Conservation (phyloP, 2,329 filamentous ascomycete genomes). For the Emericellopsis atlantica region DNA sequence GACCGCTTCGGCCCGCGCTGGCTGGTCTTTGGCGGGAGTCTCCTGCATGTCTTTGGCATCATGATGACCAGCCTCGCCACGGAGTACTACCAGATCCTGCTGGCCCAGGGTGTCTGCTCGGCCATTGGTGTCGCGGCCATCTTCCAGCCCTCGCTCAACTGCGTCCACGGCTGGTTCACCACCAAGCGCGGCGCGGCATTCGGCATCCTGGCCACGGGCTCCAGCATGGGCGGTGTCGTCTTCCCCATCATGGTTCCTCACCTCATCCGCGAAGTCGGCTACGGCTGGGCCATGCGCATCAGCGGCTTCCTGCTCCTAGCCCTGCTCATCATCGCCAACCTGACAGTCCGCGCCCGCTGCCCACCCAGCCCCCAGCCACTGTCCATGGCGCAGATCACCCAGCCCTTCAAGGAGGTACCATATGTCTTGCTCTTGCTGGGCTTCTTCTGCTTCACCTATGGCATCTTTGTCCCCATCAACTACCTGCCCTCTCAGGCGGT, state of each 20-base stretch:
- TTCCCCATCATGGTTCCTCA: conserved; percentile 20
- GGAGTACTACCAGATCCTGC: conserved; percentile 26
- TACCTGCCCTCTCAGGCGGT: conserved; percentile 19
- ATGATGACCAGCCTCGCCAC: conserved; percentile 47
- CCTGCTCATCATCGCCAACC: conserved; percentile 16
- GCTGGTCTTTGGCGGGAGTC: conserved; percentile 36
- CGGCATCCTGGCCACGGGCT: conserved; percentile 44
- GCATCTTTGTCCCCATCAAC: conserved; percentile 22
- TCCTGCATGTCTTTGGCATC: conserved; percentile 46
- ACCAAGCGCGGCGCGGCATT: conserved; percentile 40
- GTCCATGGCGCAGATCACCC: conserved; percentile 8
- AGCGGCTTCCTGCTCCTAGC: conserved; percentile 22
- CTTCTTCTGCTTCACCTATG: conserved; percentile 21
- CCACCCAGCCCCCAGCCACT: conserved; percentile 1
- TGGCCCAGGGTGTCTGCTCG: conserved; percentile 23
- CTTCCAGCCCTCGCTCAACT: conserved; percentile 18
- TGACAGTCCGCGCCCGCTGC: conserved; percentile 13
- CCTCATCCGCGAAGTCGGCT: conserved; percentile 9
- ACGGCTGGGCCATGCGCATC: conserved; percentile 29
- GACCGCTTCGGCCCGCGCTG: conserved; percentile 50
- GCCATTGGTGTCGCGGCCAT: conserved; percentile 21
- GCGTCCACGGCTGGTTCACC: conserved; percentile 19
- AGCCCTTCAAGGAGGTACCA: conserved; percentile 15
- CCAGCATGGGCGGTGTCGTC: conserved; percentile 38
- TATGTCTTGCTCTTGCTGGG: conserved; percentile 16